Conservation (phyloP, 83 land plant species). For the Isoetes engelmannii region DNA sequence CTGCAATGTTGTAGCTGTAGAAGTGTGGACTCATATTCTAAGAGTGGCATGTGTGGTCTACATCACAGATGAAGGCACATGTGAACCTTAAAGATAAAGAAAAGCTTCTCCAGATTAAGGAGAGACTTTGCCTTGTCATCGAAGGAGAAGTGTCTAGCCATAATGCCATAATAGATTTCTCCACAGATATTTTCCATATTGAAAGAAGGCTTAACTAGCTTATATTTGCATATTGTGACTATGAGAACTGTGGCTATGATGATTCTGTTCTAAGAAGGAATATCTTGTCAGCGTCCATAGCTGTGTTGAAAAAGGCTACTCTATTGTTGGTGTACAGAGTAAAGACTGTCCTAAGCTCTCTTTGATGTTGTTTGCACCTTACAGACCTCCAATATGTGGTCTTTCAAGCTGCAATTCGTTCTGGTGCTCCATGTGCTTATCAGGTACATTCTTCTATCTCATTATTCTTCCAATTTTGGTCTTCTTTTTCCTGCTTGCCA, state of each 20-base stretch:
- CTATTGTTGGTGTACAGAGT: conserved; percentile 56
- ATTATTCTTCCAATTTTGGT: too few species aligned
- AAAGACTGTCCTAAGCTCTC: conserved; percentile 60
- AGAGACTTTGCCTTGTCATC: conserved; percentile 47
- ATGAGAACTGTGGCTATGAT: conserved; percentile 26
- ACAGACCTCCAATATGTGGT: conserved; percentile 81
- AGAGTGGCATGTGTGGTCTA: conserved; percentile 63
- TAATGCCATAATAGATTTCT: conserved; percentile 45
- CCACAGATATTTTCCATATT: conserved; percentile 47
- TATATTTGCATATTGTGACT: conserved; percentile 71
- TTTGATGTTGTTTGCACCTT: conserved; percentile 79
- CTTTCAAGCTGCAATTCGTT: conserved; percentile 54
- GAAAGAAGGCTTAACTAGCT: conserved; percentile 73
- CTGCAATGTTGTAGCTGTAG: conserved; percentile 70
- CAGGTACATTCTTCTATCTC: conserved; percentile 35
- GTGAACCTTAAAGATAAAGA: conserved; percentile 47
- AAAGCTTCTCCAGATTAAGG: conserved; percentile 39
- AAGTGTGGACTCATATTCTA: conserved; percentile 76
- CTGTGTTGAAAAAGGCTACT: conserved; percentile 54
- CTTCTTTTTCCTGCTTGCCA: too few species aligned
- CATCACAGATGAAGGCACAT: conserved; percentile 45
- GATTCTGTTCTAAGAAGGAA: background rate
- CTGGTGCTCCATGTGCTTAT: conserved; percentile 55
- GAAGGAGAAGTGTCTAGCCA: conserved; percentile 40
- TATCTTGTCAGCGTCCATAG: conserved; percentile 47